Percentiles rank a stretch among this genome's conserved stretches.
These are phyloP conservation scores for Neopestalotiopsis rosae DNA, from an alignment of 2,329 filamentous ascomycete species.

Conservation along the genomic window DNA sequence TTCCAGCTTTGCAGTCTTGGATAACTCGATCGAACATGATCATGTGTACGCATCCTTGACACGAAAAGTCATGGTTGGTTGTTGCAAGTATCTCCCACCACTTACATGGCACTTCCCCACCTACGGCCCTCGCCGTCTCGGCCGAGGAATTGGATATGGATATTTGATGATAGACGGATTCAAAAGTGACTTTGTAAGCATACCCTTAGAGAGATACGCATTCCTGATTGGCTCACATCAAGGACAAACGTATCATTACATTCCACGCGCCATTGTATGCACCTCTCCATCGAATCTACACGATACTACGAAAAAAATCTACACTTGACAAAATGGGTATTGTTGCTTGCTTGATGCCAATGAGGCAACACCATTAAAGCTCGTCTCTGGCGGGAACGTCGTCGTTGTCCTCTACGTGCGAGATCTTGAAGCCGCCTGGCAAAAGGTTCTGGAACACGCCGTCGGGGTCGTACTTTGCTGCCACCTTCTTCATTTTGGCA, in stretches of 20 bases:
- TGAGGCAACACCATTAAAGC: background rate
- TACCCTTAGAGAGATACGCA: too few relatives aligned
- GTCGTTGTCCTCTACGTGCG: background rate
- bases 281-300: too few relatives aligned
- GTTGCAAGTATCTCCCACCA: background rate
- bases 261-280: too few relatives aligned
- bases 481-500: constrained; percentile 8
- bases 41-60: background rate
- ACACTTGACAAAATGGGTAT: too few relatives aligned
- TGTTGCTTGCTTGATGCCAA: background rate
- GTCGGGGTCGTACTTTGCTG: constrained; percentile 10
- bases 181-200: too few relatives aligned
- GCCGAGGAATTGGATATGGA: background rate
- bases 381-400: background rate
- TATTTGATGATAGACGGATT: too few relatives aligned
- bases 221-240: too few relatives aligned
- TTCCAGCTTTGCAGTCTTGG: background rate
- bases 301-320: too few relatives aligned
- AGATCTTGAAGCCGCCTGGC: constrained; percentile 8
- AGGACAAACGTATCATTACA: too few relatives aligned
- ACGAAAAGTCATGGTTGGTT: background rate
- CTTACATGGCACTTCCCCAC: background rate
- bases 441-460: constrained; percentile 1
- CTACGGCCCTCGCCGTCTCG: background rate
- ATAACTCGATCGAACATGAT: too few relatives aligned